These are phyloP conservation scores for Camellia oleifera DNA, from an alignment of 179 eudicot species.

Conservation along the genomic window DNA sequence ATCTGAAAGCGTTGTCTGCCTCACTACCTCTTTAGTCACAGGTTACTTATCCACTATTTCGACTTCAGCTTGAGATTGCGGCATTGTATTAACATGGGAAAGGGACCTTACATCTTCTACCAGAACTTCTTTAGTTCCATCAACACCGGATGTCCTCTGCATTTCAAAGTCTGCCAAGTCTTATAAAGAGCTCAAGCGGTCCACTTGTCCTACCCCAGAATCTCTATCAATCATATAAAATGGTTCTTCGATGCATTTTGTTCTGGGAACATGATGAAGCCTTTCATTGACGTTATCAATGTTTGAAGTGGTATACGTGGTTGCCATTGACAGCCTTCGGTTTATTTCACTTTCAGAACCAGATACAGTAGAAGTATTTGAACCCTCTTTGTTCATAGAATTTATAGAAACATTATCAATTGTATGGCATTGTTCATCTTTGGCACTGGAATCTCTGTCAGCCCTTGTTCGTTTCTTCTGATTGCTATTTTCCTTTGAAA, in stretches of 20 bases:
- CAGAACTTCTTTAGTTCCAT: not conserved
- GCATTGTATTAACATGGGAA: slow-evolving; percentile 7
- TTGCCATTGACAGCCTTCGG: no score
- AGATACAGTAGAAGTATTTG: slow-evolving; percentile 20
- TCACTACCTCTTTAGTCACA: slow-evolving; percentile 3
- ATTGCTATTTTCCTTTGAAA: slow-evolving; percentile 6
- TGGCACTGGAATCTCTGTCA: slow-evolving; percentile 3
- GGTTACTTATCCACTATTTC: slow-evolving; percentile 7
- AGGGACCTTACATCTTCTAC: slow-evolving; percentile 17
- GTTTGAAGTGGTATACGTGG: no score
- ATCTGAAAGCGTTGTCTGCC: not conserved
- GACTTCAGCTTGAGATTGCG: slow-evolving; percentile 17
- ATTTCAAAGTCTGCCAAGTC: slow-evolving; percentile 52
- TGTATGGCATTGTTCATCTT: slow-evolving; percentile 12
- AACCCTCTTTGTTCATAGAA: slow-evolving; percentile 12
- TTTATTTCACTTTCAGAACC: not conserved
- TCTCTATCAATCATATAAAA: slow-evolving; percentile 34
- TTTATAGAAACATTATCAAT: not conserved
- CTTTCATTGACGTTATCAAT: no score
- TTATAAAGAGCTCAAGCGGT: slow-evolving; percentile 25
- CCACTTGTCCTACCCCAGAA: slow-evolving; percentile 15
- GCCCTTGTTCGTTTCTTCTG: slow-evolving; percentile 32
- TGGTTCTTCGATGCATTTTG: slow-evolving; percentile 29
- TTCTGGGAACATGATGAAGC: not conserved
- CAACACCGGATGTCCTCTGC: slow-evolving; percentile 18